Evolutionary conservation across 2,329 filamentous ascomycete genomes (phyloP).

Genomic region (Beauveria bassiana): DNA sequence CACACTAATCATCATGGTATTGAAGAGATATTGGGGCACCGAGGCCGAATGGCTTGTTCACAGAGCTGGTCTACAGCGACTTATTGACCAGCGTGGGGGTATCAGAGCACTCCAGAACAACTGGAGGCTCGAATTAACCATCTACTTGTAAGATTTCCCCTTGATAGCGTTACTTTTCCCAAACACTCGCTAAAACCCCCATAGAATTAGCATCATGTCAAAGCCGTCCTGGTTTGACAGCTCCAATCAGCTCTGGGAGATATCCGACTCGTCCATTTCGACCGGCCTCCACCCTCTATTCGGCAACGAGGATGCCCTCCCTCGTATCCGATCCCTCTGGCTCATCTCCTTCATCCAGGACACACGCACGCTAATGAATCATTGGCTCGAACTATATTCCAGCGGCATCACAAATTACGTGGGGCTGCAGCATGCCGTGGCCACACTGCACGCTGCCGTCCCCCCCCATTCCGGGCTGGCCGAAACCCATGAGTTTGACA

Average conservation of each 20-base stretch:
- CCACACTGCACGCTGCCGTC: background rate
- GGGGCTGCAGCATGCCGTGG: background rate
- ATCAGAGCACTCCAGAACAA: background rate
- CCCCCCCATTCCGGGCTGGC: background rate
- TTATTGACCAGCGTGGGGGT: background rate
- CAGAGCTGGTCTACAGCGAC: background rate
- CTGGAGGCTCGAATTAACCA: slow-evolving; percentile 3
- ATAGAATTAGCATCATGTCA: slow-evolving; percentile 1
- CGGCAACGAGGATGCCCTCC: background rate
- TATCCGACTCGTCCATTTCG: background rate
- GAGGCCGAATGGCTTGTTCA: slow-evolving; percentile 8
- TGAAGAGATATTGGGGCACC: slow-evolving; percentile 3
- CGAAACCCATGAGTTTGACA: background rate
- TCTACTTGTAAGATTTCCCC: background rate
- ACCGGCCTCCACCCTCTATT: background rate
- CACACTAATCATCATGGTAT: background rate
- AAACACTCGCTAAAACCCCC: background rate
- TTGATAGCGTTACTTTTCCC: too few relatives aligned
- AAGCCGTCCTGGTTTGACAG: slow-evolving; percentile 8
- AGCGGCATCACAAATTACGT: background rate
- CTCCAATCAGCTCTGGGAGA: slow-evolving; percentile 6
- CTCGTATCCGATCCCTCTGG: slow-evolving; percentile 4
- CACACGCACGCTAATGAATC: slow-evolving; percentile 5
- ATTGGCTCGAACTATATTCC: background rate
- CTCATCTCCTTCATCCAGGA: slow-evolving; percentile 6